These are phyloP conservation scores for Aspergillus brunneoviolaceus DNA, from an alignment of 2,329 filamentous ascomycete species.

Conservation along the genomic window DNA sequence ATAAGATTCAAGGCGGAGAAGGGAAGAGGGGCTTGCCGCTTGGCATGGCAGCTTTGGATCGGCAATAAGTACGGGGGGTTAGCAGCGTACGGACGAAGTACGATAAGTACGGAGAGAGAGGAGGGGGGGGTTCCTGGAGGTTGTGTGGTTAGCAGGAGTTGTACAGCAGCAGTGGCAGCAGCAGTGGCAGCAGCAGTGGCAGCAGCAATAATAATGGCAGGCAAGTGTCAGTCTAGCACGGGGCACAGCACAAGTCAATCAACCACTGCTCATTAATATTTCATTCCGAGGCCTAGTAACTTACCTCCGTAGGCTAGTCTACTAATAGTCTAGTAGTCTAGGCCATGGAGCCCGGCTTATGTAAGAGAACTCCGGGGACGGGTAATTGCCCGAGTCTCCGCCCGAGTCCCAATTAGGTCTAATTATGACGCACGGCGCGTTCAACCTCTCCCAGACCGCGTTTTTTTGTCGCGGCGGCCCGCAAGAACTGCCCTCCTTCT, in stretches of 20 bases:
- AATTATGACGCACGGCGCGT: conserved; percentile 23
- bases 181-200: background rate
- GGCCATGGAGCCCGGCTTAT: conserved; percentile 8
- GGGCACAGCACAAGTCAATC: no score
- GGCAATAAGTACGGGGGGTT: no score
- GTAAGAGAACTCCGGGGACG: conserved; percentile 11
- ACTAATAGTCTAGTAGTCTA: background rate
- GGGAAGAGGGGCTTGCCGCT: conserved; percentile 2
- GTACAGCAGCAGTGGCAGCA: background rate
- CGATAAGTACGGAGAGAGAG: no score
- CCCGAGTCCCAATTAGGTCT: conserved; percentile 20
- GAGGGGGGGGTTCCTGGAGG: no score
- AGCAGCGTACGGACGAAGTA: no score
- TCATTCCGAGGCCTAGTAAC: background rate
- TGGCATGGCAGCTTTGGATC: background rate
- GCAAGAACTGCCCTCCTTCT: background rate
- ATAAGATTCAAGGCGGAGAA: conserved; percentile 3
- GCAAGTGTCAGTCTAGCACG: no score
- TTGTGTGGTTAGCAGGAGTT: background rate
- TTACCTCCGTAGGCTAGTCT: background rate
- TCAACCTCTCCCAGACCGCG: conserved; percentile 11
- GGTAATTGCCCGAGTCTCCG: conserved; percentile 5
- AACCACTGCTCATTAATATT: background rate
- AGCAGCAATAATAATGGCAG: no score
- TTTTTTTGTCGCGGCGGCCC: conserved; percentile 16